Evolutionary conservation across 805 yeast genomes (phyloP).

Genomic region (Cyberlindnera nakhonratchasimensis): DNA sequence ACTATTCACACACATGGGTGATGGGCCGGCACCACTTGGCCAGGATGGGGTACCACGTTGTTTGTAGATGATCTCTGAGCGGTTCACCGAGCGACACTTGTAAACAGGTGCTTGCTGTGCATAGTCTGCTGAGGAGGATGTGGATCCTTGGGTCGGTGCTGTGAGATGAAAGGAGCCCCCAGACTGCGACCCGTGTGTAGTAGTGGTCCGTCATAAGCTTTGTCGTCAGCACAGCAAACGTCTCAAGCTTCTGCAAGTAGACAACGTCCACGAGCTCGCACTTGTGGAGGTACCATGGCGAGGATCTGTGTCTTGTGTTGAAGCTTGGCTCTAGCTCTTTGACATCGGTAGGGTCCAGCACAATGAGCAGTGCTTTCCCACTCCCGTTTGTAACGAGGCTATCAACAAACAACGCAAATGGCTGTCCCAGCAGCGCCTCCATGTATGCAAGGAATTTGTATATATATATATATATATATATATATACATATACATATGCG

Average conservation of each 20-base stretch:
- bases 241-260: neutral
- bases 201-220: slow-evolving; percentile 2
- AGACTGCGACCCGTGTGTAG: slow-evolving; percentile 6
- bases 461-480: too few species aligned
- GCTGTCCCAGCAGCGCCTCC: neutral
- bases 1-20: neutral
- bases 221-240: slow-evolving; percentile 8
- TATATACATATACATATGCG: too few species aligned
- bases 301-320: slow-evolving; percentile 11
- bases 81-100: slow-evolving; percentile 3
- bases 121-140: slow-evolving; percentile 7
- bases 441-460: neutral
- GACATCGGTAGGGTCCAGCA: slow-evolving; percentile 5
- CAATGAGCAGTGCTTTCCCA: slow-evolving; percentile 5
- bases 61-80: neutral
- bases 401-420: slow-evolving; percentile 5
- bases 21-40: slow-evolving; percentile 5
- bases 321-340: slow-evolving; percentile 3
- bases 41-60: neutral
- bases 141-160: slow-evolving; percentile 2
- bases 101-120: neutral
- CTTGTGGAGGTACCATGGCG: slow-evolving; percentile 9
- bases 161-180: slow-evolving; percentile 6
- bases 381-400: neutral
- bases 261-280: slow-evolving; percentile 5